These are phyloP conservation scores for Aspergillus hiratsukae DNA, from an alignment of 2,329 filamentous ascomycete genomes.

Conservation along the genomic window DNA sequence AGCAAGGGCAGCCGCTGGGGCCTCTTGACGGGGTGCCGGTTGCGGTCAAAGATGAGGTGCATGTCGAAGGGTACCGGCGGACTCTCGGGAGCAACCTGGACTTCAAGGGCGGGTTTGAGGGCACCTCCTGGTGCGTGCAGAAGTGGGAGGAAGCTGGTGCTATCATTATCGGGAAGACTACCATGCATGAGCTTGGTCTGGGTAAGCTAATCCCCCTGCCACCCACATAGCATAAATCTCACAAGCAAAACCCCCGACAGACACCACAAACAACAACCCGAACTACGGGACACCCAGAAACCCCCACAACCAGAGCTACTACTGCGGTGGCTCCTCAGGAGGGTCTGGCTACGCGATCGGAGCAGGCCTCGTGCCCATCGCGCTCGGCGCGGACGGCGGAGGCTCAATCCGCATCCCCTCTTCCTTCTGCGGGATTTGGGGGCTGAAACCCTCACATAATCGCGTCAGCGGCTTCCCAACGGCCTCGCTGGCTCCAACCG, in stretches of 20 bases:
- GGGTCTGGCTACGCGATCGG: conserved; percentile 68
- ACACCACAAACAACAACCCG: conserved; percentile 80
- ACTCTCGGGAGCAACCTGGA: conserved; percentile 62
- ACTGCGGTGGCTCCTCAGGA: conserved; percentile 75
- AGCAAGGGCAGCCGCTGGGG: conserved; percentile 59
- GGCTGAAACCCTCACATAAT: conserved; percentile 73
- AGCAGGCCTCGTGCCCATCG: conserved; percentile 66
- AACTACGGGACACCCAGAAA: conserved; percentile 71
- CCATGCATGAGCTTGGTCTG: conserved; percentile 76
- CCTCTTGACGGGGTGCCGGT: conserved; percentile 78
- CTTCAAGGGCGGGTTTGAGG: conserved; percentile 46
- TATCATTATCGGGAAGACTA: conserved; percentile 69
- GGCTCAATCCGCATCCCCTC: conserved; percentile 71
- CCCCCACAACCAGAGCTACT: conserved; percentile 71
- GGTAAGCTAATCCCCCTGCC: conserved; percentile 37
- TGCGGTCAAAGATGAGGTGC: conserved; percentile 76
- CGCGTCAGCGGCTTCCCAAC: conserved; percentile 60
- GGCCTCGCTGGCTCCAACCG: conserved; percentile 55
- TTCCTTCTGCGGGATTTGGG: conserved; percentile 74
- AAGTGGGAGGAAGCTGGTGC: conserved; percentile 71
- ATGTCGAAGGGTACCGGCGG: conserved; percentile 65
- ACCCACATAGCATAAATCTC: too few relatives aligned
- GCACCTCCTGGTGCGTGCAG: conserved; percentile 66
- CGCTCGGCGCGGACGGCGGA: conserved; percentile 70
- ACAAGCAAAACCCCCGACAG: conserved; percentile 29